phyloP scores from a whole-genome alignment of 2,329 filamentous ascomycete genomes.

The Exophiala bonariae region DNA sequence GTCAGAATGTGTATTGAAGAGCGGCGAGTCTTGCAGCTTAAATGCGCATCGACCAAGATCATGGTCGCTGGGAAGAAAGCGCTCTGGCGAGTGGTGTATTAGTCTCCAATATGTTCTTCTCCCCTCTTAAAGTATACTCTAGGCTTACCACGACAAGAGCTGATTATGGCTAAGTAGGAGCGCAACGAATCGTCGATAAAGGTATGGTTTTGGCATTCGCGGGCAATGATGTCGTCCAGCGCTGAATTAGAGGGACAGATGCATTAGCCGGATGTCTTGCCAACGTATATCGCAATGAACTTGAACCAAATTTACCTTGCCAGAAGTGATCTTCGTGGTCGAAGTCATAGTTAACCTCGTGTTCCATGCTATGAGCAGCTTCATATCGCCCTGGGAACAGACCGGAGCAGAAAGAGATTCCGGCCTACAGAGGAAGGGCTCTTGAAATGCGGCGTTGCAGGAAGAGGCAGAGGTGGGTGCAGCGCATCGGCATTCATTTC shows the following conservation, averaged over 20 bases:
- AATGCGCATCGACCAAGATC: constrained; percentile 79
- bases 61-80: constrained; percentile 65
- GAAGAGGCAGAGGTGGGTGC: no score
- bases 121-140: not conserved
- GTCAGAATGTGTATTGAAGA: constrained; percentile 73
- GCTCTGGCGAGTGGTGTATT: constrained; percentile 18
- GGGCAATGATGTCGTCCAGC: constrained; percentile 65
- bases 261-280: not conserved
- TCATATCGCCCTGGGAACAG: constrained; percentile 35
- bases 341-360: constrained; percentile 63
- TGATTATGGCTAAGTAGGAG: constrained; percentile 76
- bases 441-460: no score
- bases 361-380: constrained; percentile 57
- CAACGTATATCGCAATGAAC: not conserved
- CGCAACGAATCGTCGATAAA: constrained; percentile 83
- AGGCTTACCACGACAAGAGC: constrained; percentile 63
- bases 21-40: constrained; percentile 69
- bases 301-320: constrained; percentile 62
- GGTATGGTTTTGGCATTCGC: constrained; percentile 60
- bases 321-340: constrained; percentile 86
- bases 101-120: not conserved
- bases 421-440: no score
- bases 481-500: no score
- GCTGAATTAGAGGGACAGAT: constrained; percentile 46
- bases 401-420: no score